Percentiles rank a stretch among this genome's conserved stretches.
phyloP scores from a whole-genome alignment of 768 basidiomycete genomes.

The Neoboletus brunneissimus region DNA sequence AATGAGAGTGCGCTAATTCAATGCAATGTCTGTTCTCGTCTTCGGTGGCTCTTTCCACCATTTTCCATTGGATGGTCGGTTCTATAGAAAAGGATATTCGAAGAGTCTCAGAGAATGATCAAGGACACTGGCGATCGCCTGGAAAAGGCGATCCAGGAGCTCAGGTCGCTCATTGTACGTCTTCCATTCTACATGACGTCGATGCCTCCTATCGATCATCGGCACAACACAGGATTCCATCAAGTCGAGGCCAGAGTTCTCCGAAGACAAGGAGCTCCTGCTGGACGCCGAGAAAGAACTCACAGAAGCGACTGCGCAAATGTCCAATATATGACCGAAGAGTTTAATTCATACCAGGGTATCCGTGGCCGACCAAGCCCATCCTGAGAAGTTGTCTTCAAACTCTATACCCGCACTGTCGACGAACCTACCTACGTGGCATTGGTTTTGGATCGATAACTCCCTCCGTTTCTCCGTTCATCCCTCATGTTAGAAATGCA shows the following conservation, averaged over 20 bases:
- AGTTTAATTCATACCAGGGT: constrained; percentile 20
- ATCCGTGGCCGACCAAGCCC: constrained; percentile 11
- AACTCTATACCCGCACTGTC: constrained; percentile 18
- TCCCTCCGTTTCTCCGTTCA: constrained; percentile 9
- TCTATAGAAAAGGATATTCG: constrained; percentile 58
- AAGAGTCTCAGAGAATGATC: constrained; percentile 83
- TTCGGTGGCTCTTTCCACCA: constrained; percentile 15
- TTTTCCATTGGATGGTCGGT: constrained; percentile 4
- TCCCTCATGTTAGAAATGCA: constrained; percentile 23
- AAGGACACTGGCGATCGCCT: constrained; percentile 60
- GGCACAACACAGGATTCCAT: constrained; percentile 26
- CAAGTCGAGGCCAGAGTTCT: constrained; percentile 28
- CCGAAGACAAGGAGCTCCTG: constrained; percentile 40
- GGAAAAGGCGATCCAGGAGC: constrained; percentile 58
- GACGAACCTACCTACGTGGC: constrained; percentile 2
- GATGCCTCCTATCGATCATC: constrained; percentile 9
- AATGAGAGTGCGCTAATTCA: constrained; percentile 27
- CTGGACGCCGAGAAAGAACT: constrained; percentile 58
- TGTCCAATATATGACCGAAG: constrained; percentile 5
- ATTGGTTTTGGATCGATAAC: neutral
- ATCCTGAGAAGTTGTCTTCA: constrained; percentile 18
- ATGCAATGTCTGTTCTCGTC: constrained; percentile 10
- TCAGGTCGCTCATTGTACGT: constrained; percentile 69
- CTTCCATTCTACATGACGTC: constrained; percentile 21
- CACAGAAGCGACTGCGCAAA: constrained; percentile 48